phyloP scores from a whole-genome alignment of 2,329 filamentous ascomycete species.

The Botrytis fabae region DNA sequence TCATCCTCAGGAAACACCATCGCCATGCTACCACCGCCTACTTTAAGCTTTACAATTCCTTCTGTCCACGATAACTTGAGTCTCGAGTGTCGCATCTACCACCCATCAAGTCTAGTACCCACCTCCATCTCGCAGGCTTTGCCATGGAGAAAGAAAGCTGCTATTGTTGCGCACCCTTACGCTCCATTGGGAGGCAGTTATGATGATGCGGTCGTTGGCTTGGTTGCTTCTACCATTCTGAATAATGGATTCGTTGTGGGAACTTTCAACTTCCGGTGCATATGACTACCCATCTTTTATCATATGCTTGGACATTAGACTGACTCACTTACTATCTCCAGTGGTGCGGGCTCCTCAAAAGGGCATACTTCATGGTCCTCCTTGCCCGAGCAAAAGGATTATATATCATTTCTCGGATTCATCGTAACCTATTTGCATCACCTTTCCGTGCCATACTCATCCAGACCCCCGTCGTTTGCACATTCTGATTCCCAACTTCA shows the following conservation, averaged over 20 bases:
- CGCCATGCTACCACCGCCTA: slow-evolving; percentile 56
- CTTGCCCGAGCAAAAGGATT: slow-evolving; percentile 78
- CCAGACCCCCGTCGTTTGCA: slow-evolving; percentile 23
- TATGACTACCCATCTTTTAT: not conserved
- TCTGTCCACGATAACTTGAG: slow-evolving; percentile 76
- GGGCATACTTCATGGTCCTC: slow-evolving; percentile 87
- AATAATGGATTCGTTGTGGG: slow-evolving; percentile 71
- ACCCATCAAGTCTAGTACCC: slow-evolving; percentile 53
- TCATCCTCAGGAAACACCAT: slow-evolving; percentile 22
- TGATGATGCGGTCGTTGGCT: slow-evolving; percentile 77
- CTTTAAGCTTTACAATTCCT: slow-evolving; percentile 73
- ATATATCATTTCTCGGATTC: slow-evolving; percentile 79
- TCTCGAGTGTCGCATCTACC: slow-evolving; percentile 82
- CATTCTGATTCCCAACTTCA: slow-evolving; percentile 30
- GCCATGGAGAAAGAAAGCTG: slow-evolving; percentile 48
- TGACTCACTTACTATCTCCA: slow-evolving; percentile 43
- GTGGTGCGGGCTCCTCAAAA: slow-evolving; percentile 72
- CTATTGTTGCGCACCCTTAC: slow-evolving; percentile 86
- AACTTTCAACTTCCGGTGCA: slow-evolving; percentile 89
- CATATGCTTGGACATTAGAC: not conserved
- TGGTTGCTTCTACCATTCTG: slow-evolving; percentile 60
- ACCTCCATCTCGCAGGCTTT: slow-evolving; percentile 29
- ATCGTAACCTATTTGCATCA: slow-evolving; percentile 70
- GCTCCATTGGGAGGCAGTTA: slow-evolving; percentile 81
- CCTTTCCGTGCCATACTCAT: slow-evolving; percentile 29